Percentiles rank a stretch among this genome's conserved stretches.
Evolutionary conservation across 192 early-diverging fungal species (phyloP).

Genomic region (Mycoemilia scoparia): DNA sequence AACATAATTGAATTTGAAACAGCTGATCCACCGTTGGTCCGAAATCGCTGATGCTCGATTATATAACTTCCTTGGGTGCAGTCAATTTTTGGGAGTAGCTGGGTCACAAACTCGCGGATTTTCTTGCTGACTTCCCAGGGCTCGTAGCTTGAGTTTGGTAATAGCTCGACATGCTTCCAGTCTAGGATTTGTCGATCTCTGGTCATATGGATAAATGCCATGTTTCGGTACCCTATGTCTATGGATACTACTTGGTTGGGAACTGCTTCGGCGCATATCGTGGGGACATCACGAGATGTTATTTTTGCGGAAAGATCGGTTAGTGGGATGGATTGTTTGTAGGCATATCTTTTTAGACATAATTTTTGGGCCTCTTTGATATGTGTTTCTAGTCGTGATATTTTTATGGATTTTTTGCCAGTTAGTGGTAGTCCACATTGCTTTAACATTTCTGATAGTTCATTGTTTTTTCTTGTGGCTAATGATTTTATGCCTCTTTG

Average conservation of each 20-base stretch:
- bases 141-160: conserved; percentile 17
- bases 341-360: too few species aligned
- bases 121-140: conserved; percentile 22
- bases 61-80: conserved; percentile 15
- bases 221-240: conserved; percentile 29
- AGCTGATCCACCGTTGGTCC: conserved; percentile 24
- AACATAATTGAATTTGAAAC: conserved; percentile 30
- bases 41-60: conserved; percentile 31
- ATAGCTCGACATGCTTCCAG: conserved; percentile 23
- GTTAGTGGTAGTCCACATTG: too few species aligned
- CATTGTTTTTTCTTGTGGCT: too few species aligned
- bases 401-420: too few species aligned
- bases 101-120: conserved; percentile 16
- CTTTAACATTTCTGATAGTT: too few species aligned
- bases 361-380: too few species aligned
- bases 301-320: too few species aligned
- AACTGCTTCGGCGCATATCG: too few species aligned
- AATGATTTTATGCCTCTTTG: too few species aligned
- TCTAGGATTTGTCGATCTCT: conserved; percentile 9
- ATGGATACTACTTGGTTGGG: conserved; percentile 26
- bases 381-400: too few species aligned
- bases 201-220: conserved; percentile 26
- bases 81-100: conserved; percentile 8
- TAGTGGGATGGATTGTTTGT: too few species aligned
- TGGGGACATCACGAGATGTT: too few species aligned